Base-by-base conservation (phyloP, 2,329 filamentous ascomycete genomes). In the Diplodia mutila region DNA sequence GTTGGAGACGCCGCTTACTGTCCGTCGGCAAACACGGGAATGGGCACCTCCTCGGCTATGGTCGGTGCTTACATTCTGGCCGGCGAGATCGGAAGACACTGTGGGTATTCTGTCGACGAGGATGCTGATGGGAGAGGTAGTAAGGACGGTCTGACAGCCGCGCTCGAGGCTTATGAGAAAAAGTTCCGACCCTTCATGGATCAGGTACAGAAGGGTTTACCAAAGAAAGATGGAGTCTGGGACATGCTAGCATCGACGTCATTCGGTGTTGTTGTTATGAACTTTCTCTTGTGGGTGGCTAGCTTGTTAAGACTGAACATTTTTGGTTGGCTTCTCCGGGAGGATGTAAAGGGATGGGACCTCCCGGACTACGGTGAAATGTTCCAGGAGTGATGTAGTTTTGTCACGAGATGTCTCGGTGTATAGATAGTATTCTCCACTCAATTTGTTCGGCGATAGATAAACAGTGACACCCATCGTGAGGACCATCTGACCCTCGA, bases 1-100 rank as follows among this genome's bases (percentile, higher is more conserved):
- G 63, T 88, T 0, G 87, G 86, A 0, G 86, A 90, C 69, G 84
- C 87, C 1, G 85, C 76, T 0, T 84, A 82, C 70, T 83, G 81
- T 27, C 84, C 85, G 0, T 80, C 81, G 0, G 80, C 82, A 0
- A 69, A 83, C 4, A 84, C 82, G 0, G 87, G 86, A 0, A 81
- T 84, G 77, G 86, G 86, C 0, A 86, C 85, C 0, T 83, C 82
- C 1, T 71, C 79, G 0, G 81, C 82, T 0, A 71, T 89, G 0
- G 72, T 84, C 0, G 71, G 70, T 3, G 69, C 71, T 6, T 73
- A 73, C 42, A 61, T 73, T 8, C 67, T 73, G 27, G 71, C 72
- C 12, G 72, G 71, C 4, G 72, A 73, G 64, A 52, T 73, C 6
- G 67, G 65, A 52, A 42, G 68, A 61, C 5, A 42, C 53, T 48